Base-by-base conservation (phyloP, 495 filamentous ascomycete genomes). In the Tuber borchii region DNA sequence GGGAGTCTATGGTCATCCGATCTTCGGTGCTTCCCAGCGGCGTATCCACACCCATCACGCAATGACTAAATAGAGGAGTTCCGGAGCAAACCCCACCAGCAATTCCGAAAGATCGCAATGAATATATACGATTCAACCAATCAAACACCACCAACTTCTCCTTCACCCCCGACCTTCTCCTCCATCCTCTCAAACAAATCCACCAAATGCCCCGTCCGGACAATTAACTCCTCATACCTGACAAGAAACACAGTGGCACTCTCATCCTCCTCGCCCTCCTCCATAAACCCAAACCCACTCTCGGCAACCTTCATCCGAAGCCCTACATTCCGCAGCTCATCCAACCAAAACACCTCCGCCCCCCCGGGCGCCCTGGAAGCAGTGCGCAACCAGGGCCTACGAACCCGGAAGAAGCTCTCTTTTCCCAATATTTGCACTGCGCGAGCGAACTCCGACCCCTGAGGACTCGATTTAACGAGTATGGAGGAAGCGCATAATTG, bases 341-440 rank as follows among this genome's bases (percentile, higher is more conserved):
- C 78, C n/a, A 81, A 42, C 79, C 79, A 81, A 26, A 81, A 48
- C 20, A 75, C 48, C 44, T 40, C 48, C 22, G 40, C 16, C 6
- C 40, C 44, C 40, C 20, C 34, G 14, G 71, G 65, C 2, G 44
- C 72, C 46, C 46, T 71, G 4, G 48, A 73, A 14, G 65, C 78
- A 34, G 73, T 40, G n/a, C 69, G 46, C 34, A 82, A 43, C 80
- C 79, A 78, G 31, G 71, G 68, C 17, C 76, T 46, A 12, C 80
- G 73, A 19, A 82, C 61, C 22, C 80, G 40, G 68, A 82, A 78
- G 34, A 82, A 73, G 4, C 39, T 73, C 69, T 81, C 79, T 31
- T 65, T 65, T 3, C 16, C 56, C 56, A 31, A 14, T n/a, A 65
- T 65, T 31, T 65, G 56, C 26, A 65, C 56, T 12, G n/a, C 56